Conservation (phyloP, 2,329 filamentous ascomycete species). For the Dichotomopilus funicola region DNA sequence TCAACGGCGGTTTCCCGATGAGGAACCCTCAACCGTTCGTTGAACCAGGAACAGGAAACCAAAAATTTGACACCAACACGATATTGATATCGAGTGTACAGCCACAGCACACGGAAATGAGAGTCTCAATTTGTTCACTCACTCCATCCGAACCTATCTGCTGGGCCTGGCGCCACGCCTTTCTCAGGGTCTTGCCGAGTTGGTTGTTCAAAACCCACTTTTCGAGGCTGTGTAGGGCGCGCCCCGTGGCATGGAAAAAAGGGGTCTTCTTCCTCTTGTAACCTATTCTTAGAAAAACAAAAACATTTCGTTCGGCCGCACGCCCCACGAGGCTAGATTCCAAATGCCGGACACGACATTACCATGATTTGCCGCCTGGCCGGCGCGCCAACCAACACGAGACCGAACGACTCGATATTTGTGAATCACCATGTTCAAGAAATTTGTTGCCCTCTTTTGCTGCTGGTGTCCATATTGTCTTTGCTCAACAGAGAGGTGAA, state of each 20-base stretch:
- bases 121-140: background rate
- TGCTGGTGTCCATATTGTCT: too few relatives aligned
- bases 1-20: background rate
- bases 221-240: conserved; percentile 17
- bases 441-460: too few relatives aligned
- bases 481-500: too few relatives aligned
- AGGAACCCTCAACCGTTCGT: too few relatives aligned
- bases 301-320: background rate
- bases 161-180: background rate
- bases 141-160: background rate
- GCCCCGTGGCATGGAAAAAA: background rate
- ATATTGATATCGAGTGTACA: background rate
- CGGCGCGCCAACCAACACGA: background rate
- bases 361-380: background rate
- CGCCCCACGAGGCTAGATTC: conserved; percentile 4
- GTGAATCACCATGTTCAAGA: too few relatives aligned
- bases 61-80: background rate
- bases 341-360: conserved; percentile 11
- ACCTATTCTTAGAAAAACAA: conserved; percentile 16
- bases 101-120: too few relatives aligned
- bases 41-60: background rate
- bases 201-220: conserved; percentile 8
- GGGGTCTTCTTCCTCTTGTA: conserved; percentile 4
- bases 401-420: background rate
- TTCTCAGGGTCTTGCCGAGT: background rate